Base-by-base conservation (phyloP, 805 yeast species). In the Ogataea minuta region DNA sequence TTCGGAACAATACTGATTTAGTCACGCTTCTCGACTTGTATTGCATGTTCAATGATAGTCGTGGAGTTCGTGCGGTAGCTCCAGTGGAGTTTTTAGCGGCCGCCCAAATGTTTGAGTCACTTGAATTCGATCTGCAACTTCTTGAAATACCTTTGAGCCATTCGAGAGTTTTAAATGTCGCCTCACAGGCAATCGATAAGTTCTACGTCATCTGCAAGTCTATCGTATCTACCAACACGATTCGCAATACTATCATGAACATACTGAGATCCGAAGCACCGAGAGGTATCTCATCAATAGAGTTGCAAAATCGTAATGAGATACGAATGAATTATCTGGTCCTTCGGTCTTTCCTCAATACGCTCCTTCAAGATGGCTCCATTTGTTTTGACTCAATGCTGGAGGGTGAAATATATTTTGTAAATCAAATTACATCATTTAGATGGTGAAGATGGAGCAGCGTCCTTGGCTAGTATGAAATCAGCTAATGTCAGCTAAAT, bases 41-140 rank as follows among this genome's bases (percentile, higher is more conserved):
- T 58, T 77, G 81, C 0, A 47, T 77, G 17, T 84, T 79, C 61
- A 84, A 84, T 49, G 68, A 83, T 44, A 71, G 82, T 0, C 69
- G 85, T 48, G 79, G 87, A 2, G 68, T 77, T 7, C 82, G 81
- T 33, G 67, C 88, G 28, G 72, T 90, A 1, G 71, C 86, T 1
- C 86, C 96, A 1, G 61, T 60, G 16, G 95, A 87, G 48, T 64
- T 91, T 35, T 68, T 62, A 35, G 74, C 73, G 31, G 79, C 95
- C 0, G 72, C 87, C 38, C 68, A 67, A 19, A 56, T 68, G 10
- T 78, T 88, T 52, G 79, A 74, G 6, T 53, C 52, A 6, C 62
- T 89, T 30, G 68, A 45, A 3, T 37, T 59, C 20, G 50, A 50
- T 29, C 38, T 58, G 10, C 49, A 47, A 23, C 31, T 62, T 5